These are phyloP conservation scores for Hypoxylon sp. DNA, from an alignment of 2,329 filamentous ascomycete genomes.

Conservation along the genomic window DNA sequence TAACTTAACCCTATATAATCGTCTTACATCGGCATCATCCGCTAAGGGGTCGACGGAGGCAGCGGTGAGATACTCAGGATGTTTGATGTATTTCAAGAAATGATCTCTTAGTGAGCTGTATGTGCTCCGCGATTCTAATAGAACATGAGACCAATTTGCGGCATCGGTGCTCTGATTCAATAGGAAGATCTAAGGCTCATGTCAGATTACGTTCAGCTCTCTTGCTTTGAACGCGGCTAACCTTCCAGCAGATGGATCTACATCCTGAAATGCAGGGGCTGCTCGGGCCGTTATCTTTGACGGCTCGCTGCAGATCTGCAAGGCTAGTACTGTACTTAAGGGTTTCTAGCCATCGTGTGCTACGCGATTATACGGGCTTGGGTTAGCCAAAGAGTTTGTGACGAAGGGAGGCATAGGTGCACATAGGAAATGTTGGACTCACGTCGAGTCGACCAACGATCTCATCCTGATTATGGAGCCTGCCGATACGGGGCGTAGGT, in stretches of 20 bases:
- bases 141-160: constrained; percentile 76
- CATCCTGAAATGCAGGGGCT: constrained; percentile 80
- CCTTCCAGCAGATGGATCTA: constrained; percentile 95
- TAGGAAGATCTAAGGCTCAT: constrained; percentile 77
- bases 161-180: constrained; percentile 78
- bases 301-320: constrained; percentile 73
- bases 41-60: constrained; percentile 85
- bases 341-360: constrained; percentile 77
- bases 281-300: constrained; percentile 70
- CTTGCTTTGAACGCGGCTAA: constrained; percentile 53
- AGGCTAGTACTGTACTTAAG: constrained; percentile 71
- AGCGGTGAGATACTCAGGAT: constrained; percentile 82
- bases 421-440: constrained; percentile 35
- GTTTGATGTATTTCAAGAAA: constrained; percentile 84
- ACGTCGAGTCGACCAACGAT: constrained; percentile 53
- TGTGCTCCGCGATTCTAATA: constrained; percentile 78
- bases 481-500: constrained; percentile 14
- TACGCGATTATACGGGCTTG: constrained; percentile 53
- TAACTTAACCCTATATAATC: constrained; percentile 1
- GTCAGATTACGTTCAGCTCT: not conserved
- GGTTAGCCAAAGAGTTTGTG: constrained; percentile 16
- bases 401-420: constrained; percentile 1
- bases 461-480: constrained; percentile 48
- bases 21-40: constrained; percentile 75
- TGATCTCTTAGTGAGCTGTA: constrained; percentile 81